These are phyloP conservation scores for Arthrobotrys pseudoclavata DNA, from an alignment of 2,329 filamentous ascomycete species.

Conservation along the genomic window DNA sequence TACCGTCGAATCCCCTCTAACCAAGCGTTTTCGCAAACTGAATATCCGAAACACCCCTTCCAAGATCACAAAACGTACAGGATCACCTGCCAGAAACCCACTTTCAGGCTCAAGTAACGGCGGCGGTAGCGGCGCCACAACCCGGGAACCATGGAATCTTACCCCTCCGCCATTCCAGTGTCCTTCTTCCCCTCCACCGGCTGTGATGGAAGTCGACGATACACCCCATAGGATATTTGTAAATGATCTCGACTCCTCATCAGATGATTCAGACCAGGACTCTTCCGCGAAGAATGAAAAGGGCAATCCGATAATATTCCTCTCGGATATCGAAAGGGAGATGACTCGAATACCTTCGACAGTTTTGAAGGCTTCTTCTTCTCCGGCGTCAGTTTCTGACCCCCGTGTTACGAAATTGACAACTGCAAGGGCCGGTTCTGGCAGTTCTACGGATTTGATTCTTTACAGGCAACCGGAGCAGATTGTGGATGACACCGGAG, in stretches of 20 bases:
- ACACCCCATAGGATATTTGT: conserved; percentile 85
- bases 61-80: conserved; percentile 57
- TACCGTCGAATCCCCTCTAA: conserved; percentile 64
- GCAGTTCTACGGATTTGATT: conserved; percentile 71
- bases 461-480: conserved; percentile 85
- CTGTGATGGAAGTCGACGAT: conserved; percentile 67
- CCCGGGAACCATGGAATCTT: conserved; percentile 77
- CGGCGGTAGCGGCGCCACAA: conserved; percentile 31
- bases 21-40: conserved; percentile 71
- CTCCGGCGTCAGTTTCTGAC: conserved; percentile 71
- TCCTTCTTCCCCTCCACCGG: conserved; percentile 44
- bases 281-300: conserved; percentile 72
- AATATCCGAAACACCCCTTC: conserved; percentile 65
- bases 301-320: conserved; percentile 77
- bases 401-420: conserved; percentile 66
- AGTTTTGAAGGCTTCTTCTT: conserved; percentile 67
- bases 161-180: conserved; percentile 72
- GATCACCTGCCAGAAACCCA: conserved; percentile 61
- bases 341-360: conserved; percentile 77
- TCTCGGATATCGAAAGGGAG: conserved; percentile 87
- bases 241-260: conserved; percentile 87
- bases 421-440: conserved; percentile 70
- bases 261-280: conserved; percentile 74
- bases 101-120: conserved; percentile 68
- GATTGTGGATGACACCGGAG: conserved; percentile 80